Percentiles rank a stretch among this genome's conserved stretches.
Evolutionary conservation across 352 stramenopile species (phyloP).

Genomic region (Phytophthora pini): DNA sequence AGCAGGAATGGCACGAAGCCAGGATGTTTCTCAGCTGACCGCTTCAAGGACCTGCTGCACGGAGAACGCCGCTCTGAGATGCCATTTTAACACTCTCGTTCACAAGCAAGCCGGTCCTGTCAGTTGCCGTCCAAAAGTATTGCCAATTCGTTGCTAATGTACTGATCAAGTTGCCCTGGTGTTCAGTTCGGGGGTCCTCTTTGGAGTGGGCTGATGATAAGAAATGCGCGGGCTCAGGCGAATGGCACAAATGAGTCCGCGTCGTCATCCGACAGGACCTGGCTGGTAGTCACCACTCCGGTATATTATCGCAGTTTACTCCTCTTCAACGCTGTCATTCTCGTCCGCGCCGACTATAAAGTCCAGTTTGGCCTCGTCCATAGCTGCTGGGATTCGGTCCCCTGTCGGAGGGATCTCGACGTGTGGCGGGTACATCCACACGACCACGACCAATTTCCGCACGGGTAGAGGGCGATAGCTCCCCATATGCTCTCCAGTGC

Average conservation of each 20-base stretch:
- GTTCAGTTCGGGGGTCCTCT: slow-evolving; percentile 14
- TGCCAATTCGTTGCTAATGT: background rate
- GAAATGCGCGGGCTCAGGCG: slow-evolving; percentile 2
- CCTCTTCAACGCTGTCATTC: slow-evolving; percentile 16
- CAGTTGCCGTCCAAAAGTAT: slow-evolving; percentile 5
- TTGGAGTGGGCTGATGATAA: slow-evolving; percentile 14
- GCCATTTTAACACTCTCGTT: slow-evolving; percentile 7
- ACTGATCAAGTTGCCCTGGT: background rate
- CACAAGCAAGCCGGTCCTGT: background rate
- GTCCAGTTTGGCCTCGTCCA: slow-evolving; percentile 44
- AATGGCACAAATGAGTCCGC: slow-evolving; percentile 11
- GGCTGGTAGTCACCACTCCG: background rate
- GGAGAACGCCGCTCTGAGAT: slow-evolving; percentile 13
- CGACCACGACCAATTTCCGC: slow-evolving; percentile 58
- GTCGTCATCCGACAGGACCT: slow-evolving; percentile 4
- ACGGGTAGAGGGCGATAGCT: slow-evolving; percentile 59
- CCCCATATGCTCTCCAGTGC: slow-evolving; percentile 24
- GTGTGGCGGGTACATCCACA: slow-evolving; percentile 79
- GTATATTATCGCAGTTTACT: slow-evolving; percentile 10
- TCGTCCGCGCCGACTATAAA: slow-evolving; percentile 53
- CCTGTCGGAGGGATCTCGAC: slow-evolving; percentile 66
- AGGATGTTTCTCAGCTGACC: slow-evolving; percentile 15
- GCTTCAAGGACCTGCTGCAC: slow-evolving; percentile 16
- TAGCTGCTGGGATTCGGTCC: slow-evolving; percentile 53
- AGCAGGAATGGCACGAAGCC: slow-evolving; percentile 17